phyloP scores from a whole-genome alignment of 257 asterid species.

The Penstemon newberryi region DNA sequence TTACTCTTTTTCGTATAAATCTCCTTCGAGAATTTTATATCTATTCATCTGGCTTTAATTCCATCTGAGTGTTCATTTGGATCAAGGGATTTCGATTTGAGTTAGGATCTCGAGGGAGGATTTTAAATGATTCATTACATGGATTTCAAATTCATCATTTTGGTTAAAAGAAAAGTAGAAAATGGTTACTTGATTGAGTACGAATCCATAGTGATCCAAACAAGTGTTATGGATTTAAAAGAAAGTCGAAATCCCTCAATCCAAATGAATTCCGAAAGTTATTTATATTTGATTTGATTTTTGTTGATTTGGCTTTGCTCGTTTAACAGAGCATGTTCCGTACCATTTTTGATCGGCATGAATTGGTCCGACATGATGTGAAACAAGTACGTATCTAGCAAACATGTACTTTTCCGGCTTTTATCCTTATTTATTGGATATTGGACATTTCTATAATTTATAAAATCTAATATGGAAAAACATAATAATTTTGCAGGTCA shows the following conservation, averaged over 20 bases:
- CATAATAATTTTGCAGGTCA: slow-evolving; percentile 58
- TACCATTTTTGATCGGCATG: slow-evolving; percentile 74
- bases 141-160: no score
- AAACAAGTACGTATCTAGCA: slow-evolving; percentile 62
- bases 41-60: no score
- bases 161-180: no score
- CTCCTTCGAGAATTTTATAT: neutral
- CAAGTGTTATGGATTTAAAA: no score
- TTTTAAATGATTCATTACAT: no score
- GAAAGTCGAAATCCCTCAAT: no score
- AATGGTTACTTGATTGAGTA: no score
- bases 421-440: slow-evolving; percentile 9
- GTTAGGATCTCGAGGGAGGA: no score
- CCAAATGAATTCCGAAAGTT: no score
- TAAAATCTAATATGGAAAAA: neutral
- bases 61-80: no score
- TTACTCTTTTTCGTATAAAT: neutral
- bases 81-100: no score
- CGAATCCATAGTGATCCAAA: no score
- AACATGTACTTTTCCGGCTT: slow-evolving; percentile 31
- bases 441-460: slow-evolving; percentile 4
- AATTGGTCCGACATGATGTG: slow-evolving; percentile 69
- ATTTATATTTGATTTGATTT: neutral
- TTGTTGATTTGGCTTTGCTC: slow-evolving; percentile 23
- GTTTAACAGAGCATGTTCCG: slow-evolving; percentile 58